Evolutionary conservation across 2,329 filamentous ascomycete genomes (phyloP), one percentile per base, ranked within the genome.

Genomic region (Oidium heveae): DNA sequence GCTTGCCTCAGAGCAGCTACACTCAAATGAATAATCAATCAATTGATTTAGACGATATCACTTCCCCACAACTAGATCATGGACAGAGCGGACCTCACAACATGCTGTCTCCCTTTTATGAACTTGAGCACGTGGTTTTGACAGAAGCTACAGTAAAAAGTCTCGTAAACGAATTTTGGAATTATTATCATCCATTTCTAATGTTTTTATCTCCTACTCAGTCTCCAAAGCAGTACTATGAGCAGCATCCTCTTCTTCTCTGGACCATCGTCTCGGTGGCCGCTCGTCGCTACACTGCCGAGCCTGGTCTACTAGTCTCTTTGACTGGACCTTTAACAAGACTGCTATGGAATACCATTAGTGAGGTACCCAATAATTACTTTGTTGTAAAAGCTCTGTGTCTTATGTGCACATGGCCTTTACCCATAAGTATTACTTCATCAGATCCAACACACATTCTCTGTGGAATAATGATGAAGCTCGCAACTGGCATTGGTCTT

Each of bases 401-500:
- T 62, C 68, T 91, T 55, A 68, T 88, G 44, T 89, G 84, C 66
- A 84, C 82, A 5, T 91, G 84, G 84, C 84, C 85, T 6, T 68
- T 89, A 39, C 85, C 85, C 0, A 86, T 81, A n/a, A 86, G 82
- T 66, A 85, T 81, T 5, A 86, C 83, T 1, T 81, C 82, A 6
- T 80, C 80, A 8, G 85, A 91, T 60, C 83, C 84, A 2, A 89
- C 84, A 1, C 86, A 88, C 64, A 87, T 64, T 20, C 70, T 88
- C 18, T 82, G 81, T 60, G 84, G 85, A 54, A 77, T 86, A 57
- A 86, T 89, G 82, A 87, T 89, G 77, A 86, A 88, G 68, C 78
- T 84, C 22, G 85, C 85, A 9, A 87, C 86, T 59, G 84, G 86
- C 59, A 86, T 88, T 60, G 84, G 85, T 20, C 72, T 91, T 54